Percentiles rank a stretch among this genome's conserved stretches.
These are phyloP conservation scores for Aspergillus awamori DNA, from an alignment of 2,329 filamentous ascomycete species.

Conservation along the genomic window DNA sequence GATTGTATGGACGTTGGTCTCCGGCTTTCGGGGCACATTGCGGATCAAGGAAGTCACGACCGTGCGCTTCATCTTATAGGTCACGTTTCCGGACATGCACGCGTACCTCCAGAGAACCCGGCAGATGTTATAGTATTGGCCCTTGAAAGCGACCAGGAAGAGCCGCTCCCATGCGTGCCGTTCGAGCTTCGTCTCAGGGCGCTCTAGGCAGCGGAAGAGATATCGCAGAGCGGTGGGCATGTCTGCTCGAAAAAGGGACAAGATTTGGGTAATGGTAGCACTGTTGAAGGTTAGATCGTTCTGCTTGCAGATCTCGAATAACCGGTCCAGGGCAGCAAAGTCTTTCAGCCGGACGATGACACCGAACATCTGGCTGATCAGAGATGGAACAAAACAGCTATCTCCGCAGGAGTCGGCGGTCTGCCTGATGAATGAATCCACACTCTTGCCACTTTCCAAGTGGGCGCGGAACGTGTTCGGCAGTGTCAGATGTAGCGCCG, in stretches of 20 bases:
- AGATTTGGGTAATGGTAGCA: constrained; percentile 32
- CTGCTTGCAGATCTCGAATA: constrained; percentile 37
- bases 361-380: constrained; percentile 44
- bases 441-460: constrained; percentile 36
- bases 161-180: constrained; percentile 39
- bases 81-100: constrained; percentile 42
- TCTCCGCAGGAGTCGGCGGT: constrained; percentile 41
- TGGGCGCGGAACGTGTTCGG: constrained; percentile 36
- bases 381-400: constrained; percentile 41
- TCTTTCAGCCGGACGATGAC: constrained; percentile 32
- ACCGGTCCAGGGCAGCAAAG: constrained; percentile 28
- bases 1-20: constrained; percentile 23
- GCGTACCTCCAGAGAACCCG: constrained; percentile 54
- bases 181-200: constrained; percentile 23
- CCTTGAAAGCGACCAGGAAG: constrained; percentile 46
- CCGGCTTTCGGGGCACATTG: constrained; percentile 23
- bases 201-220: constrained; percentile 26
- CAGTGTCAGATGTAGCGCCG: constrained; percentile 35
- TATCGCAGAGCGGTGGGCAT: constrained; percentile 29
- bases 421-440: constrained; percentile 41
- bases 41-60: constrained; percentile 36
- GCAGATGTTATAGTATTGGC: constrained; percentile 45
- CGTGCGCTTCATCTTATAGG: constrained; percentile 35
- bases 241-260: constrained; percentile 31
- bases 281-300: constrained; percentile 31